These are phyloP conservation scores for Prunus dulcis DNA, from an alignment of 306 rosid species.

Conservation along the genomic window DNA sequence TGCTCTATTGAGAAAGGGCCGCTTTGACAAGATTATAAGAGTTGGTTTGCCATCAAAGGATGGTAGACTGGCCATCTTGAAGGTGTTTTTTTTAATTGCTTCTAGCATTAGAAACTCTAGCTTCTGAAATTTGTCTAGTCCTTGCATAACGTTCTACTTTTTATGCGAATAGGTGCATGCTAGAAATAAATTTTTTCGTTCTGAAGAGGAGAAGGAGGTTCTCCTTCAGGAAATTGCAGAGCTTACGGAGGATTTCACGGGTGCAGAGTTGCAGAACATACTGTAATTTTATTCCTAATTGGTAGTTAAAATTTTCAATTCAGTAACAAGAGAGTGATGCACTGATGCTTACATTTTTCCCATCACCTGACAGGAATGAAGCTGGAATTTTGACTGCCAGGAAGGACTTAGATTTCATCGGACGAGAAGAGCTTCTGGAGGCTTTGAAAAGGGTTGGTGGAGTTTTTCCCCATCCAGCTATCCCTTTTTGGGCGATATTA, in stretches of 20 bases:
- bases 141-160: conserved; percentile 10
- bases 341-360: conserved; percentile 28
- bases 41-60: conserved; percentile 97
- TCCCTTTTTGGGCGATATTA: conserved; percentile 24
- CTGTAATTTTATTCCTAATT: conserved; percentile 48
- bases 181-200: conserved; percentile 77
- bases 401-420: conserved; percentile 89
- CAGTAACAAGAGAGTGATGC: conserved; percentile 9
- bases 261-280: conserved; percentile 97
- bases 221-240: conserved; percentile 84
- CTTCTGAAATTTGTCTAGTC: not conserved
- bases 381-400: conserved; percentile 99
- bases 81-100: conserved; percentile 44
- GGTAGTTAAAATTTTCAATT: conserved; percentile 20
- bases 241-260: conserved; percentile 90
- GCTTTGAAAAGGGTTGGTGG: conserved; percentile 91
- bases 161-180: conserved; percentile 80
- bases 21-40: conserved; percentile 96
- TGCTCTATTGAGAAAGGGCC: conserved; percentile 93
- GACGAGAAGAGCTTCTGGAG: conserved; percentile 85
- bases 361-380: conserved; percentile 72
- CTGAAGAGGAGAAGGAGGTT: conserved; percentile 74
- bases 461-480: conserved; percentile 17
- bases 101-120: conserved; percentile 9
- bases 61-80: conserved; percentile 92